These are phyloP conservation scores for Termitomyces sp. DNA, from an alignment of 768 basidiomycete genomes.

Conservation along the genomic window DNA sequence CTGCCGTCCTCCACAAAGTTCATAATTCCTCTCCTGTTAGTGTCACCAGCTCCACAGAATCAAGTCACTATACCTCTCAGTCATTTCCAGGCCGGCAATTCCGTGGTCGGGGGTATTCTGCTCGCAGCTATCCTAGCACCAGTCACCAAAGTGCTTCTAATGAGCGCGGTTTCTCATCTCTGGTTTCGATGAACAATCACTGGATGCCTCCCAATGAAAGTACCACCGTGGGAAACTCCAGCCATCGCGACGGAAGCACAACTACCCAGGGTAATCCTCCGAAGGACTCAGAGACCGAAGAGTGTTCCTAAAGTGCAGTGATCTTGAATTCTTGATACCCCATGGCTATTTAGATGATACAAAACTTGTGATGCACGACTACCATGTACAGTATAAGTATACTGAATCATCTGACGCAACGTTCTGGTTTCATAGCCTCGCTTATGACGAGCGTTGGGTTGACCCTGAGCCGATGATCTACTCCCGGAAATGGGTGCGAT, in stretches of 20 bases:
- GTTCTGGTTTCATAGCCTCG: neutral
- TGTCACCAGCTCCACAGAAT: slow-evolving; percentile 7
- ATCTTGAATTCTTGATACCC: neutral
- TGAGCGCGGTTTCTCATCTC: slow-evolving; percentile 9
- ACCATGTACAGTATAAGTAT: slow-evolving; percentile 5
- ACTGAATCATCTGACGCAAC: neutral
- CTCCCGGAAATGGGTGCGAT: neutral
- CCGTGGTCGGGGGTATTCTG: slow-evolving; percentile 20
- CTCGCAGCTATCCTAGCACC: slow-evolving; percentile 19
- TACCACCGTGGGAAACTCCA: neutral
- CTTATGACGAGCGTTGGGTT: neutral
- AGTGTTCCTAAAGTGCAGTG: neutral
- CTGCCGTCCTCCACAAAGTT: slow-evolving; percentile 48
- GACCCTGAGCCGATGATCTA: neutral
- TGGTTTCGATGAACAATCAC: slow-evolving; percentile 1
- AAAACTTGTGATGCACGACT: neutral
- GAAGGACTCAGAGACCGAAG: neutral
- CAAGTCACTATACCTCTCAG: slow-evolving; percentile 10
- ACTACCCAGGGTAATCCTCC: neutral
- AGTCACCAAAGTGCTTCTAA: slow-evolving; percentile 12
- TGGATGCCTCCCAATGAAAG: slow-evolving; percentile 5
- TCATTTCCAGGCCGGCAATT: slow-evolving; percentile 15
- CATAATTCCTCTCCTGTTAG: slow-evolving; percentile 37
- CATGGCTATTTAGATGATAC: neutral
- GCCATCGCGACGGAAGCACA: slow-evolving; percentile 1